Evolutionary conservation across 306 rosid species (phyloP), one percentile per base, ranked within the genome.

Genomic region (Elaeagnus macrophylla): DNA sequence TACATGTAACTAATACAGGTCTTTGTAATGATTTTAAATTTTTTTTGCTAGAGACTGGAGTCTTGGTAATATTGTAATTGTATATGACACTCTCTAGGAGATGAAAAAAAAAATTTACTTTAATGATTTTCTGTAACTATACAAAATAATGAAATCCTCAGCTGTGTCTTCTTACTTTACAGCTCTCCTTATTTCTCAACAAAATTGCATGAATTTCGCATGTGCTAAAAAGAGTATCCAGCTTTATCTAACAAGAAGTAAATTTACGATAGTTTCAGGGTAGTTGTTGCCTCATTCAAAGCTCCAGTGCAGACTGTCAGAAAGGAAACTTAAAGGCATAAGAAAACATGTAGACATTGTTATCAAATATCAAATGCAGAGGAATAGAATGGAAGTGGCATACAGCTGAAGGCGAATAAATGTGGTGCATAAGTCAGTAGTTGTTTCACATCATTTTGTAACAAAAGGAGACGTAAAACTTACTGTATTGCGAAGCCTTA

Each of bases 401-500:
- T 17, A 9, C 39, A 39, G 9, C 9, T 19, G 20, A 19, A 50
- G 46, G 48, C 37, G 20, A 9, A 12, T 49, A 6, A 51, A 25
- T 9, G n/a, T 59, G 6, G 20, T 59, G 12, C 37, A 12, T 38
- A 17, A 12, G 10, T 48, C 37, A n/a, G 6, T 5, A 6, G 42
- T 7, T 12, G 10, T 54, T 42, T 54, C 46, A 39, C 43, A 25
- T 25, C 32, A 25, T 25, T 25, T 25, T 5, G 32, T 25, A 25
- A 20, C 6, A 57, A 19, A 40, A 36, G 18, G 47, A 63, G 15
- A 19, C 41, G 16, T 48, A 54, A 74, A 54, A 70, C 77, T 66
- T 67, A 93, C 99, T 74, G 75, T 69, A 65, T 87, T 88, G 54
- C 84, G 81, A 77, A 93, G 96, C 77, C 96, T 74, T 50, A 84